Conservation (phyloP, 768 basidiomycete species). For the Termitomyces sp. region DNA sequence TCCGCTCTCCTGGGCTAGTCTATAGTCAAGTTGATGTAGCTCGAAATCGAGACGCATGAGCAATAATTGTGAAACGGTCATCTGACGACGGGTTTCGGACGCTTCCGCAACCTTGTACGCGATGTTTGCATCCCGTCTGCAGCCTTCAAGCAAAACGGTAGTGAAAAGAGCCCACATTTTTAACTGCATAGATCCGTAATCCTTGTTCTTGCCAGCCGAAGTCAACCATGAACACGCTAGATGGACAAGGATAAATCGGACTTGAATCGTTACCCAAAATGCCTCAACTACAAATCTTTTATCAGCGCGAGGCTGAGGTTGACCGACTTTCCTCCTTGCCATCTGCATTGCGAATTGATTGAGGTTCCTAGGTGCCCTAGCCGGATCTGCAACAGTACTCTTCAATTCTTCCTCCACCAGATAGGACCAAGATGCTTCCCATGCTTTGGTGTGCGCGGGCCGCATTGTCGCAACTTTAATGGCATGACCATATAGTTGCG, state of each 20-base stretch:
- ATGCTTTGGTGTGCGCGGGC: slow-evolving; percentile 52
- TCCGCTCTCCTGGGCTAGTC: slow-evolving; percentile 24
- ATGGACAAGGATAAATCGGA: slow-evolving; percentile 46
- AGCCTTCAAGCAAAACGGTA: slow-evolving; percentile 40
- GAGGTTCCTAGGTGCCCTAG: slow-evolving; percentile 32
- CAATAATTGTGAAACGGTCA: slow-evolving; percentile 38
- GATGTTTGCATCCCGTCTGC: slow-evolving; percentile 38
- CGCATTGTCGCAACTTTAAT: slow-evolving; percentile 38
- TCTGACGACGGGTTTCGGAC: slow-evolving; percentile 49
- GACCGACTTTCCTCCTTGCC: slow-evolving; percentile 49
- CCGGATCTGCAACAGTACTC: slow-evolving; percentile 22
- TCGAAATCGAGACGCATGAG: slow-evolving; percentile 43
- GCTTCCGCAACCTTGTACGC: slow-evolving; percentile 41
- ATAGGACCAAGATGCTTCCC: slow-evolving; percentile 53
- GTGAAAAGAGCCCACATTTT: slow-evolving; percentile 42
- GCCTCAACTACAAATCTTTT: slow-evolving; percentile 58
- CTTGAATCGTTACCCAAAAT: slow-evolving; percentile 45
- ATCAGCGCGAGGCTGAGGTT: slow-evolving; percentile 53
- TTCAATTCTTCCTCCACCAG: slow-evolving; percentile 45
- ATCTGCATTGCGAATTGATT: slow-evolving; percentile 45
- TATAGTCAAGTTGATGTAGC: slow-evolving; percentile 42
- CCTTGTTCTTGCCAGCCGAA: slow-evolving; percentile 13
- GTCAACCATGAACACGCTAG: slow-evolving; percentile 38
- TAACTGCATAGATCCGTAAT: slow-evolving; percentile 23
- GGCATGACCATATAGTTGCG: slow-evolving; percentile 33